A percentile compares a stretch with the other conserved stretches of the same genome.
Conservation (phyloP, 495 filamentous ascomycete species). For the Amniculicola lignicola region DNA sequence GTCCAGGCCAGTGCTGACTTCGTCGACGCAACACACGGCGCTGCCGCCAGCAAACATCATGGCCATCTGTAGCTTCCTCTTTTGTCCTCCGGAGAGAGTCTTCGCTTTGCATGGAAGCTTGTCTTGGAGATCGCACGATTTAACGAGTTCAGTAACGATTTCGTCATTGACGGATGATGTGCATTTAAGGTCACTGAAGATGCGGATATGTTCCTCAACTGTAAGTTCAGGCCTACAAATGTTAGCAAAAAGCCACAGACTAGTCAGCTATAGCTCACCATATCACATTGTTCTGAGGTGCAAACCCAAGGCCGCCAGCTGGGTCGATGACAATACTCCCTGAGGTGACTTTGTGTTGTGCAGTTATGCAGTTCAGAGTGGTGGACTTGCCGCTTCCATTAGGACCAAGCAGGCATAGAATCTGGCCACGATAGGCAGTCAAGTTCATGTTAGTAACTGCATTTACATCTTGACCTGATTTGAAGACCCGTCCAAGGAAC, state of each 20-base stretch:
- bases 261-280: conserved; percentile 59
- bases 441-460: conserved; percentile 50
- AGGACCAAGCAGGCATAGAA: conserved; percentile 75
- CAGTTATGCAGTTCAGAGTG: conserved; percentile 65
- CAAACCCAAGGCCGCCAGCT: conserved; percentile 72
- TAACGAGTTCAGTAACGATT: conserved; percentile 57
- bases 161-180: conserved; percentile 44
- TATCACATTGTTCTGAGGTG: conserved; percentile 51
- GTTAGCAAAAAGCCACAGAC: conserved; percentile 56
- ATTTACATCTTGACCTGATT: background rate
- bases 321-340: conserved; percentile 70
- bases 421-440: conserved; percentile 66
- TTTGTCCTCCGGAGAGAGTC: conserved; percentile 82
- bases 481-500: conserved; percentile 3
- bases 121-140: conserved; percentile 63
- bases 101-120: conserved; percentile 65
- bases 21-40: conserved; percentile 80
- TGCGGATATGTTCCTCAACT: conserved; percentile 74
- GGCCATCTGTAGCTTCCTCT: conserved; percentile 79
- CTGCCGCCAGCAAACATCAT: conserved; percentile 90
- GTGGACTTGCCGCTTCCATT: conserved; percentile 87
- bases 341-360: conserved; percentile 65
- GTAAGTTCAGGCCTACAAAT: conserved; percentile 53
- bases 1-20: conserved; percentile 79
- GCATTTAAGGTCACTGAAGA: conserved; percentile 76